Base-by-base conservation (phyloP, 768 basidiomycete species). In the Lactarius tabidus region DNA sequence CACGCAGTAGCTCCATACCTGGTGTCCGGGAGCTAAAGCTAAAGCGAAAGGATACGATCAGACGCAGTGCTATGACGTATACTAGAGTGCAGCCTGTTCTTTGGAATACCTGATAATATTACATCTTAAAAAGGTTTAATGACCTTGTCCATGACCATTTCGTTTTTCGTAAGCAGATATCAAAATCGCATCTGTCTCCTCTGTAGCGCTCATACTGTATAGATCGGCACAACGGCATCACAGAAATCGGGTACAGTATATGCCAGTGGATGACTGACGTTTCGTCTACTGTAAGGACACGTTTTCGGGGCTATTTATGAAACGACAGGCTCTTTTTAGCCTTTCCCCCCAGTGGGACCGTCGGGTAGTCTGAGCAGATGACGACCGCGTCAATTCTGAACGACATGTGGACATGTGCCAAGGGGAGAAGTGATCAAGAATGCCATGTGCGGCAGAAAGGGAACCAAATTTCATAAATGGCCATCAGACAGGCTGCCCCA, bases 21-120 rank as follows among this genome's bases (percentile, higher is more conserved):
- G 31, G 54, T 51, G 33, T 36, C 9, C 59, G 43, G 6, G 28
- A 26, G 54, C 45, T 60, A 14, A 65, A 26, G 54, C 45, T 60
- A 14, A 65, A 54, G 43, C 64, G 54, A 36, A 65, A 35, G 38
- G 28, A 33, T 8, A 65, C 54, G 26, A 57, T 60, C 2, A 29
- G 20, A n/a, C 53, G 53, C 33, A 18, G 5, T 15, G 54, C 53
- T 9, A 23, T 38, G 15, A 18, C 36, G 18, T 31, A 38, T n/a
- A 17, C 36, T 6, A 39, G 3, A n/a, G 36, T 10, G 59, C n/a
- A 41, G 23, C 53, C 26, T 41, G 18, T 48, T 26, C 9, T 60
- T 23, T 31, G 17, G 29, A 8, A 8, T 35, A 35, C 53, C 20
- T 17, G n/a, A 36, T 36, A 28, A 1, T 38, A 20, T 39, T 17